Base-by-base conservation (phyloP, 768 basidiomycete species). In the Lentinula boryana region DNA sequence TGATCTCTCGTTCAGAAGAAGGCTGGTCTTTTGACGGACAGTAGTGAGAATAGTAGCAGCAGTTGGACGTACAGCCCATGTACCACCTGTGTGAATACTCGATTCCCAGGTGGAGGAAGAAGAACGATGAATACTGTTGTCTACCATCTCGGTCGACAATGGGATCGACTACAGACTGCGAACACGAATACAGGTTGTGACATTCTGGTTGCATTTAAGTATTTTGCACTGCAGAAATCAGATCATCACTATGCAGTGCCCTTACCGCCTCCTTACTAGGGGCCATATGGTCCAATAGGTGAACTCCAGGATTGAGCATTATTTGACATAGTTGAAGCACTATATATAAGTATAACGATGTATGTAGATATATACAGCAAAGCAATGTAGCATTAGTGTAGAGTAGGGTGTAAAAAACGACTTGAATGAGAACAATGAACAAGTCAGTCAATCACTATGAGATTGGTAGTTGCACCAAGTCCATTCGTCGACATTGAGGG, bases 31-130 rank as follows among this genome's bases (percentile, higher is more conserved):
- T 13, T 21, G 55, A 12, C 36, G 36, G 5, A 31, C 23, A 31
- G 55, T 27, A 21, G 36, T 56, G 6, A 44, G 8, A 32, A 48
- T n/a, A 32, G 27, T 48, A 10, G 38, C 2, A 32, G 43, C 7
- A 33, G 27, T 27, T 35, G 57, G 57, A 44, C 57, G 57, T 31
- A 58, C 46, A 35, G 57, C 57, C 57, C 57, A 58, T 16, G 41
- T 48, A n/a, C 46, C 46, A 36, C 23, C 21, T 35, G 57, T 58
- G 23, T 21, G 57, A 18, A 32, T 48, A n/a, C 31, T 35, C 27
- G 57, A 40, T 4, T 38, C 2, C 18, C 40, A 48, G 21, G 57
- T 58, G 9, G 48, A 58, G 12, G 56, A 58, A 31, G 56, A 44
- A 4, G 55, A 41, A 43, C 27, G 53, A n/a, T 31, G 21, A n/a